These are phyloP conservation scores for Rhinocladiella mackenziei DNA, from an alignment of 2,329 filamentous ascomycete species.

Conservation along the genomic window DNA sequence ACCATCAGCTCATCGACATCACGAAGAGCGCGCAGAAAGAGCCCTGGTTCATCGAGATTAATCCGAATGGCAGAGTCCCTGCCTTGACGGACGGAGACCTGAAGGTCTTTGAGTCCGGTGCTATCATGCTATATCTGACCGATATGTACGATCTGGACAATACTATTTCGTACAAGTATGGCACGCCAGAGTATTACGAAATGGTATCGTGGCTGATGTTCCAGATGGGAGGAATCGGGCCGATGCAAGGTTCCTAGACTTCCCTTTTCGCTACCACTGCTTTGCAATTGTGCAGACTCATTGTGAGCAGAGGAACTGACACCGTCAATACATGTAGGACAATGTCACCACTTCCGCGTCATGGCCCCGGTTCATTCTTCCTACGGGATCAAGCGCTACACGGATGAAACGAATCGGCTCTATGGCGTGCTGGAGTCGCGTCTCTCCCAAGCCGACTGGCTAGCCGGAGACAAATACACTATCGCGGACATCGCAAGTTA, in stretches of 20 bases:
- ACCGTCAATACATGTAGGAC: too few relatives aligned
- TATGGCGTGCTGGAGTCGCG: constrained; percentile 46
- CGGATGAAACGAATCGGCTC: constrained; percentile 47
- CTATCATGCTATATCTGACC: constrained; percentile 46
- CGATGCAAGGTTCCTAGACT: constrained; percentile 42
- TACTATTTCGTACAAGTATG: constrained; percentile 43
- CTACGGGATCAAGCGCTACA: constrained; percentile 47
- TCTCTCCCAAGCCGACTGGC: constrained; percentile 40
- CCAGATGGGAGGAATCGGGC: constrained; percentile 41
- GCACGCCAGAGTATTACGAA: constrained; percentile 43
- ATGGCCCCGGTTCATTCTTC: constrained; percentile 43
- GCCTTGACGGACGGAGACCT: constrained; percentile 46
- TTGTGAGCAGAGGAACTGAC: too few relatives aligned
- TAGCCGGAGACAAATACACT: constrained; percentile 46
- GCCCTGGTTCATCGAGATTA: constrained; percentile 46
- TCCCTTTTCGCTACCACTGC: too few relatives aligned
- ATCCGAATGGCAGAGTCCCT: constrained; percentile 48
- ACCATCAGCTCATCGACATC: constrained; percentile 39
- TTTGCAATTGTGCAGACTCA: too few relatives aligned
- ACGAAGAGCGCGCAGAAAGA: constrained; percentile 44
- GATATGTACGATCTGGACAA: constrained; percentile 43
- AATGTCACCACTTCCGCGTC: constrained; percentile 48
- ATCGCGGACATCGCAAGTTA: constrained; percentile 48
- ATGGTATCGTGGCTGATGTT: constrained; percentile 46
- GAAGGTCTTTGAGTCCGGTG: constrained; percentile 47